Base-by-base conservation (phyloP, 1,284 basidiomycete species). In the Ceratobasidium theobromae region DNA sequence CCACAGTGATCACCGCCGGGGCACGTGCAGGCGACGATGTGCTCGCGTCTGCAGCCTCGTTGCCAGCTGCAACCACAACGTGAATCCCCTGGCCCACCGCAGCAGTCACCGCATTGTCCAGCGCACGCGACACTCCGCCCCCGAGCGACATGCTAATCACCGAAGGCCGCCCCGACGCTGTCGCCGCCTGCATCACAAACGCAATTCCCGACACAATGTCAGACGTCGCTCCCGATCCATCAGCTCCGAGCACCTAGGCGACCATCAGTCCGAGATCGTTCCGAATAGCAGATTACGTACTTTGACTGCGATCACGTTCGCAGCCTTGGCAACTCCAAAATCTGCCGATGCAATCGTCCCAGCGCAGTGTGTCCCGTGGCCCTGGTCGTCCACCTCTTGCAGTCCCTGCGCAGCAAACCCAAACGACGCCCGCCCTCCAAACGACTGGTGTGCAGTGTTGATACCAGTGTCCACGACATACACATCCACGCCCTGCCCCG, bases 1-100 rank as follows among this genome's bases (percentile, higher is more conserved):
- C 76, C 49, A 77, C 76, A 14, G 76, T 77, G 62, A 77, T 71
- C 14, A 74, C 75, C 53, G 72, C 70, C 45, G 69, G 49, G 23
- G 74, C 75, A 45, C 72, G 71, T 35, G 76, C 76, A 41, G 76
- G 76, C 43, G 73, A 74, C 30, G 74, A 73, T 66, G 74, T 75
- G 73, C 73, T 75, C 2, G 76, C 75, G 57, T 77, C 75, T 67
- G 74, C 71, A 69, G 75, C 72, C 38, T 71, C 70, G 60, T 71
- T 71, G 14, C 70, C 70, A 27, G 70, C 69, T 25, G 70, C 70
- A 16, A 70, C 68, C 14, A 67, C 58, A 43, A 70, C 62, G 45
- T 67, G 68, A 11, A 71, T 48, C 23, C 70, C 70, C 8, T 32
- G 11, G 14, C 48, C 43, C 38, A 68, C 43, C 1, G 67, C 69